Evolutionary conservation across 78 protist species (phyloP).

Genomic region (Thecamonas trahens): DNA sequence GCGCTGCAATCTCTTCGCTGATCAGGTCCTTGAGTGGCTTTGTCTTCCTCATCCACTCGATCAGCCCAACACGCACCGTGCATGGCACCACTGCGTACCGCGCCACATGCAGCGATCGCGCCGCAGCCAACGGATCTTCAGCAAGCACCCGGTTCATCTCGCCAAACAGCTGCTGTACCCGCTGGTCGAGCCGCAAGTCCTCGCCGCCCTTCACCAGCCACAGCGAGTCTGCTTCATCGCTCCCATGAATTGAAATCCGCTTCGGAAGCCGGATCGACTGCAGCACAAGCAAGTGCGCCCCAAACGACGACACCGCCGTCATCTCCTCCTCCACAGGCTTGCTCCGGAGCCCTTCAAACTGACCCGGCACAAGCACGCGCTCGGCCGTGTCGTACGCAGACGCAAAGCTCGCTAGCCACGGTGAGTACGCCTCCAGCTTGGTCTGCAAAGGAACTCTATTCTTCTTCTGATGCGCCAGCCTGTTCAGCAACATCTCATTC

Average conservation of each 20-base stretch:
- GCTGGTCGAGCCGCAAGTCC: slow-evolving; percentile 81
- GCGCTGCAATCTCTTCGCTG: background rate
- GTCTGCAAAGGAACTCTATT: background rate
- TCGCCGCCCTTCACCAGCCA: slow-evolving; percentile 87
- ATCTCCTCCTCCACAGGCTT: background rate
- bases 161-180: slow-evolving; percentile 68
- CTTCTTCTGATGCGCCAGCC: background rate
- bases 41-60: slow-evolving; percentile 82
- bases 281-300: slow-evolving; percentile 46
- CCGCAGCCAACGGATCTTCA: background rate
- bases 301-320: slow-evolving; percentile 11
- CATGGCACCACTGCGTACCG: slow-evolving; percentile 84
- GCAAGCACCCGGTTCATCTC: slow-evolving; percentile 48
- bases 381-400: background rate
- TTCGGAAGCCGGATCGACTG: slow-evolving; percentile 79
- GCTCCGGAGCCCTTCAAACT: background rate
- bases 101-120: slow-evolving; percentile 35
- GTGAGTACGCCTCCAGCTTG: background rate
- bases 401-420: slow-evolving; percentile 1
- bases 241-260: slow-evolving; percentile 52
- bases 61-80: slow-evolving; percentile 65
- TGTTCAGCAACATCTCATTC: background rate
- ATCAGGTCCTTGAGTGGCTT: slow-evolving; percentile 42
- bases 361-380: slow-evolving; percentile 18
- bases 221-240: slow-evolving; percentile 59